Evolutionary conservation across 2,329 filamentous ascomycete genomes (phyloP), one percentile per base, ranked within the genome.

Genomic region (Fusarium denticulatum): DNA sequence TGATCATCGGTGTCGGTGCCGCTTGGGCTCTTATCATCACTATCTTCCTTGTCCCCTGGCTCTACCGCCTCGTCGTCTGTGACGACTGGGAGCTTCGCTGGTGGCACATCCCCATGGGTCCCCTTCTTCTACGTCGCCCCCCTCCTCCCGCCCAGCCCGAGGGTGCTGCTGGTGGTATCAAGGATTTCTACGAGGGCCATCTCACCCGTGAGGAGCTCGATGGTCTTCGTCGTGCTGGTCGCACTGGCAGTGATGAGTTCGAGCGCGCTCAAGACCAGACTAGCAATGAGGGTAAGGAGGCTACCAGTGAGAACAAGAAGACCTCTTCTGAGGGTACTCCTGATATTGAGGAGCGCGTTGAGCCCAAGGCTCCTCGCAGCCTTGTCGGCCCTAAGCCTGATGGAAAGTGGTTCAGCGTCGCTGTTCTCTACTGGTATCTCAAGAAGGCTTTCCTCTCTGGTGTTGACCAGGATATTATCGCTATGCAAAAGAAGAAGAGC

Each of bases 81-180:
- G 85, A 91, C 66, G 89, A 93, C 83, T 88, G 89, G 88, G 81
- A 89, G 76, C 83, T 93, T 55, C 86, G 86, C 66, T 83, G 85
- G 82, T 91, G 83, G 79, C 83, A 91, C 72, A 83, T 91, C 61
- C 71, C 84, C 68, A 76, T 85, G 32, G 89, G 89, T 0, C 89
- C 87, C 26, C 80, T 90, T 0, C 84, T 90, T 4, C 85, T 88
- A 40, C 80, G 78, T 28, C 85, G 86, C 13, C 81, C 80, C 5
- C 78, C 82, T 1, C 80, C 82, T 1, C 83, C 85, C 8, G 78
- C 82, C 71, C 93, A 95, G 84, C 92, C 90, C 24, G 89, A 94
- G 82, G 92, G 92, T 13, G 81, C 90, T 13, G 92, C 92, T 7
- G 82, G 81, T 56, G 82, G 79, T 13, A 82, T 90, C 42, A 83